A percentile compares a stretch with the other conserved stretches of the same genome.
Conservation (phyloP, 148 eudicot genomes). For the Vaccinium vitisidaea region DNA sequence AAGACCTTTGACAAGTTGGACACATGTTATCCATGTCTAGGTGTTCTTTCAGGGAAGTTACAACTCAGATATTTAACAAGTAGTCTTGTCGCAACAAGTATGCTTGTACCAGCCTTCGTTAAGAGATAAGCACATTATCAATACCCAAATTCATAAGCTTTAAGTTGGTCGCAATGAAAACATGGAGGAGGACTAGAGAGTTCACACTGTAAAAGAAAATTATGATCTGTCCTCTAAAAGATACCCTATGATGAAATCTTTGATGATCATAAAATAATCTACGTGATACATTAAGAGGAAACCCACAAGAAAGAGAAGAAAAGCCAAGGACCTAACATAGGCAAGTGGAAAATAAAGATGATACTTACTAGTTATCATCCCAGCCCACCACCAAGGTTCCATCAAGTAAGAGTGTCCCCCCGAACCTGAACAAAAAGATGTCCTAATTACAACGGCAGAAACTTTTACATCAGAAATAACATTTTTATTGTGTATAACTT, state of each 20-base stretch:
- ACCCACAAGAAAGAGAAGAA: neutral
- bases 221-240: neutral
- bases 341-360: neutral
- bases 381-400: constrained; percentile 99
- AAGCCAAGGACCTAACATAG: neutral
- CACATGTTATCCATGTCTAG: neutral
- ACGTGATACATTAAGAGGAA: neutral
- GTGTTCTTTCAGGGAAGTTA: neutral
- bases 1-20: neutral
- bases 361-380: constrained; percentile 80
- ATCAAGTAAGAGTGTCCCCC: constrained; percentile 79
- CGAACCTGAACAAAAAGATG: constrained; percentile 46
- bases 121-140: neutral
- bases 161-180: neutral
- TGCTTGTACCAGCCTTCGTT: neutral
- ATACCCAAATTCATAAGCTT: neutral
- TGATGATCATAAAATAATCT: neutral
- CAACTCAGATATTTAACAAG: neutral
- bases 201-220: neutral
- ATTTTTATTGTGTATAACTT: neutral
- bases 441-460: neutral
- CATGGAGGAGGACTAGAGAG: neutral
- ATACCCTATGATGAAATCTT: neutral
- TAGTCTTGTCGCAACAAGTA: neutral
- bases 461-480: neutral